A percentile compares a stretch with the other conserved stretches of the same genome.
phyloP scores from a whole-genome alignment of 2,329 filamentous ascomycete species.

The Periconia digitata region DNA sequence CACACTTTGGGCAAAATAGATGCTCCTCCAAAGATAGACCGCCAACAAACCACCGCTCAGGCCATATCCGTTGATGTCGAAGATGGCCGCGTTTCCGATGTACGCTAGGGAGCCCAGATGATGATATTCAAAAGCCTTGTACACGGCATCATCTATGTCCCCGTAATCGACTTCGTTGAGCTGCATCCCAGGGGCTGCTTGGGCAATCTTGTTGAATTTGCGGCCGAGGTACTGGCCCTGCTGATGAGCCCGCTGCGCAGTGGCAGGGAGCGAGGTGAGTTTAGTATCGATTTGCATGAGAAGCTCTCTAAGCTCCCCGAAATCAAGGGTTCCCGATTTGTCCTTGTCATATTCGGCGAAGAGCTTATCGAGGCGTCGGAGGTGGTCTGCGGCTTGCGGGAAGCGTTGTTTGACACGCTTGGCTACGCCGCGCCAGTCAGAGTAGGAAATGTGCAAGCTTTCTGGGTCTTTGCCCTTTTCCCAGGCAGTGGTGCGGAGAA shows the following conservation, averaged over 20 bases:
- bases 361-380: constrained; percentile 85
- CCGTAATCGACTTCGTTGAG: constrained; percentile 84
- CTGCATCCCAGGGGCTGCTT: constrained; percentile 70
- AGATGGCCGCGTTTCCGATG: constrained; percentile 93
- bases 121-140: constrained; percentile 91
- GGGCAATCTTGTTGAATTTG: constrained; percentile 91
- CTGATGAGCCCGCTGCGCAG: constrained; percentile 93
- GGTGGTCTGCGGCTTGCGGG: constrained; percentile 83
- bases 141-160: constrained; percentile 87
- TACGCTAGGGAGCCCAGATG: constrained; percentile 93
- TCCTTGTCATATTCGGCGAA: constrained; percentile 93
- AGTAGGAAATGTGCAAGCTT: constrained; percentile 81
- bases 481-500: constrained; percentile 86
- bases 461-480: constrained; percentile 89
- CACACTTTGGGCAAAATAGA: constrained; percentile 97
- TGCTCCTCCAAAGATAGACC: constrained; percentile 92
- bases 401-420: constrained; percentile 83
- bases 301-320: constrained; percentile 85
- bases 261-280: constrained; percentile 90
- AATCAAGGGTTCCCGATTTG: constrained; percentile 89
- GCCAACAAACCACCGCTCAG: constrained; percentile 83
- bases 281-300: constrained; percentile 92
- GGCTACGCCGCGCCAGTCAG: constrained; percentile 85
- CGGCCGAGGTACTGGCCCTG: constrained; percentile 90
- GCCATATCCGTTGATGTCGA: constrained; percentile 81